Conservation (phyloP, 345 rosid species). For the Salix exigua region DNA sequence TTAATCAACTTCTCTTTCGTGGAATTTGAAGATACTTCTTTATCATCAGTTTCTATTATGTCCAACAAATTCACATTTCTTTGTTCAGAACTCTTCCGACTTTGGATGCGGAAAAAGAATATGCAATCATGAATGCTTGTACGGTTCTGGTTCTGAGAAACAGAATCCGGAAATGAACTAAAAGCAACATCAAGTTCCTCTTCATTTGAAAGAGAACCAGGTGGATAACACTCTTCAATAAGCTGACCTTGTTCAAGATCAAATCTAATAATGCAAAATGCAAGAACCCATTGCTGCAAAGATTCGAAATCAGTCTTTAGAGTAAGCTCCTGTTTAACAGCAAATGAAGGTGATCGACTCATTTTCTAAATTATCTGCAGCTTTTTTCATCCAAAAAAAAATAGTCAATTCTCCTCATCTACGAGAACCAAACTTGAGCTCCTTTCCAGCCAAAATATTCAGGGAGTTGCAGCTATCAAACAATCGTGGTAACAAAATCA, state of each 20-base stretch:
- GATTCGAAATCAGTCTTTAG: slow-evolving; percentile 62
- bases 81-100: slow-evolving; percentile 41
- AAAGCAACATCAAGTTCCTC: slow-evolving; percentile 94
- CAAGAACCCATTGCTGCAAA: slow-evolving; percentile 71
- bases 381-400: slow-evolving; percentile 21
- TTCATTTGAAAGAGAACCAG: slow-evolving; percentile 52
- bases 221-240: slow-evolving; percentile 86
- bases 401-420: slow-evolving; percentile 21
- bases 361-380: slow-evolving; percentile 38
- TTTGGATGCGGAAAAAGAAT: slow-evolving; percentile 83
- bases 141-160: slow-evolving; percentile 83
- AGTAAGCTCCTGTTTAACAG: slow-evolving; percentile 62
- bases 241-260: slow-evolving; percentile 98
- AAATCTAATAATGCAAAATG: slow-evolving; percentile 83
- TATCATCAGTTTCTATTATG: slow-evolving; percentile 26
- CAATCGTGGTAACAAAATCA: slow-evolving; percentile 7
- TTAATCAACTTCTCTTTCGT: slow-evolving; percentile 17
- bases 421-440: background rate
- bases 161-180: slow-evolving; percentile 93
- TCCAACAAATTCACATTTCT: slow-evolving; percentile 27
- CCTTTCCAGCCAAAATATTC: slow-evolving; percentile 8
- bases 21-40: slow-evolving; percentile 24
- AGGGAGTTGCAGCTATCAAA: background rate
- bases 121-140: slow-evolving; percentile 93
- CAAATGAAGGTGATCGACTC: slow-evolving; percentile 89